Base-by-base conservation (phyloP, 257 asterid species). In the Salvia miltiorrhiza region DNA sequence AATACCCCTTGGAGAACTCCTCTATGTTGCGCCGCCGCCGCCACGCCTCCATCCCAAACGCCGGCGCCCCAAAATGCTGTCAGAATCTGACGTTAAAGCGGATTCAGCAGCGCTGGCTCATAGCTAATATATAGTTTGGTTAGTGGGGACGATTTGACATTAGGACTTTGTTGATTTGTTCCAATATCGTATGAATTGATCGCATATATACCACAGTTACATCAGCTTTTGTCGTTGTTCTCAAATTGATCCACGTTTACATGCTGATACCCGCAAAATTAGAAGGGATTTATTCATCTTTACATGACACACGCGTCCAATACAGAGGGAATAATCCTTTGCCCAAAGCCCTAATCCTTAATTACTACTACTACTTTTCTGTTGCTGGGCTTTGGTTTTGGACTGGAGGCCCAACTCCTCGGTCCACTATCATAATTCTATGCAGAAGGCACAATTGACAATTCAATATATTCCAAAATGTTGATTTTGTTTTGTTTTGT, bases 1-100 rank as follows among this genome's bases (percentile, higher is more conserved):
- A 89, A 58, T 85, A 89, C 20, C 73, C 83, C 26, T 80, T 79
- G 45, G 92, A 77, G 33, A 85, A 85, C 78, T 86, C 94, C 75
- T 87, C 80, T 11, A 84, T 71, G 12, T 73, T 69, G 39, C 74
- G 69, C 17, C 39, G 66, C 32, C 67, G 53, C 54, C 54, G 39
- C 41, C 52, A 39, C 13, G 21, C 61, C 77, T 70, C 79, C 84
- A 66, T 79, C 65, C 12, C 49, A 6, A 26, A 35, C 41, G 16
- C 66, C 63, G 41, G 19, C 44, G 26, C 73, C 40, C 35, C 35
- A 30, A 24, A 41, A 26, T 14, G 2, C 1, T 16, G 44, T 2
- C 17, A 10, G 20, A n/a, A n/a, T 17, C 32, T 13, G 43, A 20
- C 56, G 7, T 58, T 5, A 14, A 35, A 12, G n/a, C 17, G 24